These are phyloP conservation scores for Kwoniella sp. DNA, from an alignment of 768 basidiomycete genomes.

Conservation along the genomic window DNA sequence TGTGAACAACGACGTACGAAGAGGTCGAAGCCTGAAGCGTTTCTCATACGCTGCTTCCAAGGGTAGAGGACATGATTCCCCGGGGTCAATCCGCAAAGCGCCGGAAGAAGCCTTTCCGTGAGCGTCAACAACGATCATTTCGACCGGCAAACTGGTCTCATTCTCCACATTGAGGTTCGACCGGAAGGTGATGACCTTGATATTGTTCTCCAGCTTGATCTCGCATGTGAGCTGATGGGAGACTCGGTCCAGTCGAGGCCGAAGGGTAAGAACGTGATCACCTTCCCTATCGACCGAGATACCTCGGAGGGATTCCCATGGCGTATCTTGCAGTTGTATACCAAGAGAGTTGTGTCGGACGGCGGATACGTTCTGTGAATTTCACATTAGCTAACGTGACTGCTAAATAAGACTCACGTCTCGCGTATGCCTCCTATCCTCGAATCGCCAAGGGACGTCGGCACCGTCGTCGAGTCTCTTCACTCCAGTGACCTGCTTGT, in stretches of 20 bases:
- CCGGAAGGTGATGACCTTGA: constrained; percentile 89
- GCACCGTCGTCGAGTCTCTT: constrained; percentile 72
- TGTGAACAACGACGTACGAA: constrained; percentile 65
- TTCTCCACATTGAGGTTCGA: constrained; percentile 93
- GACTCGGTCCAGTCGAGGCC: constrained; percentile 72
- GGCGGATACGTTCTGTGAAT: constrained; percentile 64
- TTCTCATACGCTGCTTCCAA: constrained; percentile 83
- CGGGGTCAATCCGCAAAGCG: constrained; percentile 85
- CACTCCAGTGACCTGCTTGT: constrained; percentile 58
- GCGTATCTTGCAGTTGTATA: constrained; percentile 76
- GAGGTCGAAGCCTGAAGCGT: constrained; percentile 82
- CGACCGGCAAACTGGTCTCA: constrained; percentile 83
- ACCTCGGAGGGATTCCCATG: constrained; percentile 84
- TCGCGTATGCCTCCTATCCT: constrained; percentile 90
- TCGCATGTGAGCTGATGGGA: constrained; percentile 83
- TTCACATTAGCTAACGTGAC: neutral
- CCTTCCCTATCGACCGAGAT: constrained; percentile 94
- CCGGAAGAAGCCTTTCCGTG: constrained; percentile 77
- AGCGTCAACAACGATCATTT: constrained; percentile 84
- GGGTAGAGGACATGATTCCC: constrained; percentile 82
- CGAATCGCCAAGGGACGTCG: constrained; percentile 90
- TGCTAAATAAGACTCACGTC: constrained; percentile 71
- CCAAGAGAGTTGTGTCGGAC: constrained; percentile 82
- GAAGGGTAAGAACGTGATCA: constrained; percentile 81
- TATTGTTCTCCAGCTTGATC: constrained; percentile 83